Evolutionary conservation across 495 filamentous ascomycete genomes (phyloP).

Genomic region (Penicillium egyptiacum): DNA sequence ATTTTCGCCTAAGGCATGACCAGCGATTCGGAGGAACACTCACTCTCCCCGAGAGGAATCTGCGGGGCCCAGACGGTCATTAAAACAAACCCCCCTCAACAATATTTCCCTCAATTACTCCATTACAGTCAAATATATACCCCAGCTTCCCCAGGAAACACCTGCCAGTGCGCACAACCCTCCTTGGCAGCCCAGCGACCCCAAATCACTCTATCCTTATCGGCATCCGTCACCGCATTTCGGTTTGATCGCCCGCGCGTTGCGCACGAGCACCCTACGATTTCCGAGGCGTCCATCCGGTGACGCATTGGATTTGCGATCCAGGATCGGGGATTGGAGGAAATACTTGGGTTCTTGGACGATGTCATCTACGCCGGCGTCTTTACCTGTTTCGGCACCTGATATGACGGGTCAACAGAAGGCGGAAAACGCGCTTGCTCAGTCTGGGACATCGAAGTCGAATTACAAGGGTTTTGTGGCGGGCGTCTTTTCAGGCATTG

Average conservation of each 20-base stretch:
- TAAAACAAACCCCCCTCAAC: constrained; percentile 12
- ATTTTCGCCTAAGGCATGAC: constrained; percentile 20
- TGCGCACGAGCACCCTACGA: constrained; percentile 8
- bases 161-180: neutral
- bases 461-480: constrained; percentile 93
- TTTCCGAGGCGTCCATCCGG: neutral
- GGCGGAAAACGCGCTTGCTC: constrained; percentile 12
- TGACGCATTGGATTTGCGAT: neutral
- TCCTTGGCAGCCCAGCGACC: constrained; percentile 18
- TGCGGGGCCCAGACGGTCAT: constrained; percentile 31
- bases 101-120: constrained; percentile 14
- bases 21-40: constrained; percentile 25
- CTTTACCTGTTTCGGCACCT: constrained; percentile 19
- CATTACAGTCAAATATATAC: constrained; percentile 1
- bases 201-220: constrained; percentile 6
- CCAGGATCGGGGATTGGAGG: constrained; percentile 1
- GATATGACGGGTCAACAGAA: constrained; percentile 15
- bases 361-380: constrained; percentile 33
- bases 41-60: constrained; percentile 34
- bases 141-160: neutral
- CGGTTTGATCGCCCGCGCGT: neutral
- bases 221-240: constrained; percentile 6
- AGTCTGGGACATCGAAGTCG: constrained; percentile 27
- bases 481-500: constrained; percentile 88
- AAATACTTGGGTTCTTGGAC: neutral